These are phyloP conservation scores for Stephania cephalantha DNA, from an alignment of 164 flowering plant genomes.

Conservation along the genomic window DNA sequence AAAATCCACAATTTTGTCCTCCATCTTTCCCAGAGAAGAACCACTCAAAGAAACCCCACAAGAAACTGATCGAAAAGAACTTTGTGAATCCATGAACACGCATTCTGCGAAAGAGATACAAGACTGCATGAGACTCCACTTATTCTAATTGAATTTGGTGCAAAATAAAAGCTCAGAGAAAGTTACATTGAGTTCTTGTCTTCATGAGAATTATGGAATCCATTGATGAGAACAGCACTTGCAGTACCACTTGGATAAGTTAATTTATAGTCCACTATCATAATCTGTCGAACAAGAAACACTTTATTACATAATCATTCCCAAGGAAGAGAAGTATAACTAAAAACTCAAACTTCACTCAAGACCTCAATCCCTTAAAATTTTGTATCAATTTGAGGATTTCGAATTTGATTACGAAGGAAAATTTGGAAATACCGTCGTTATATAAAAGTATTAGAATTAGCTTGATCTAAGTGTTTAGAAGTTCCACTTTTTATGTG, in stretches of 20 bases:
- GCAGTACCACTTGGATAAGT: slow-evolving; percentile 84
- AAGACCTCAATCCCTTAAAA: too few species aligned
- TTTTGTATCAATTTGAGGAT: too few species aligned
- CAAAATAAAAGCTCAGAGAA: neutral
- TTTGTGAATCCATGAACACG: slow-evolving; percentile 25
- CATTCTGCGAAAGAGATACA: slow-evolving; percentile 33
- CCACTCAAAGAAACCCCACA: slow-evolving; percentile 38
- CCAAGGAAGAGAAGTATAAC: too few species aligned
- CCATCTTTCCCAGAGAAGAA: slow-evolving; percentile 37
- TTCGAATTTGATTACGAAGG: too few species aligned
- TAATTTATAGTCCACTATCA: slow-evolving; percentile 79
- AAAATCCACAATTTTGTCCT: slow-evolving; percentile 52
- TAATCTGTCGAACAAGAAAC: slow-evolving; percentile 35
- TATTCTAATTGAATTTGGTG: neutral
- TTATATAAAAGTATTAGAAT: too few species aligned
- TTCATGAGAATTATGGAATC: slow-evolving; percentile 57
- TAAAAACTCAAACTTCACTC: too few species aligned
- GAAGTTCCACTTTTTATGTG: too few species aligned
- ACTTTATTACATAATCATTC: neutral
- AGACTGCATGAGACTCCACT: neutral
- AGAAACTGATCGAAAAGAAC: slow-evolving; percentile 25
- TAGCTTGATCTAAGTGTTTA: too few species aligned
- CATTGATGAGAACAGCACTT: slow-evolving; percentile 86
- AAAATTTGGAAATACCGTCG: too few species aligned
- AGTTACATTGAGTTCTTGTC: slow-evolving; percentile 64